Conservation (phyloP, 2,329 filamentous ascomycete genomes). For the Xylariaceae sp. region DNA sequence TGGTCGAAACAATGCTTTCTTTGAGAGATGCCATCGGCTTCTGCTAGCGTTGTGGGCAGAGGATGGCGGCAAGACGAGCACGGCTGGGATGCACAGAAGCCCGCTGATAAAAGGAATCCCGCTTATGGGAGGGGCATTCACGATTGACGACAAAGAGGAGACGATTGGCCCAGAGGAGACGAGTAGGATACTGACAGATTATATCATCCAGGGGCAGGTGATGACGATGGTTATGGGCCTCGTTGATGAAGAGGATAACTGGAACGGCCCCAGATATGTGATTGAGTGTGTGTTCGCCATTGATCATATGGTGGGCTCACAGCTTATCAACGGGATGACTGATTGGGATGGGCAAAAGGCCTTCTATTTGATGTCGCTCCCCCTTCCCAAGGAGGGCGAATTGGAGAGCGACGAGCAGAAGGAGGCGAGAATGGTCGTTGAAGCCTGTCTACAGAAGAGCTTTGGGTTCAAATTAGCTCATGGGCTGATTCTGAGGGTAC, state of each 20-base stretch:
- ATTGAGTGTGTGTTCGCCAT: conserved; percentile 52
- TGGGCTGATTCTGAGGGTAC: conserved; percentile 53
- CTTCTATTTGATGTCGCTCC: conserved; percentile 53
- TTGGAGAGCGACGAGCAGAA: conserved; percentile 49
- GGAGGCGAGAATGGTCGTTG: conserved; percentile 53
- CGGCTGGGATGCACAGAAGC: conserved; percentile 53
- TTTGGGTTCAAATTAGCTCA: conserved; percentile 61
- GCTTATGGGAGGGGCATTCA: conserved; percentile 41
- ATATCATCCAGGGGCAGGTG: conserved; percentile 59
- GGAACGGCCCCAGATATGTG: conserved; percentile 58
- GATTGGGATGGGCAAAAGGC: conserved; percentile 52
- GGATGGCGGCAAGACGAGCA: conserved; percentile 47
- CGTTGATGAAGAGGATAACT: conserved; percentile 51
- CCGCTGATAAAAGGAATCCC: conserved; percentile 50
- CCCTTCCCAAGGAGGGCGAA: conserved; percentile 42
- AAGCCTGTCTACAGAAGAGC: conserved; percentile 51
- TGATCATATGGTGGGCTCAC: conserved; percentile 52
- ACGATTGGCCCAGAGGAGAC: conserved; percentile 43
- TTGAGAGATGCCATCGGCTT: conserved; percentile 50
- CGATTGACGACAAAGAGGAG: conserved; percentile 42
- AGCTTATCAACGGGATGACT: conserved; percentile 57
- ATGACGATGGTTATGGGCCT: conserved; percentile 55
- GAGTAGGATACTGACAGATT: conserved; percentile 53
- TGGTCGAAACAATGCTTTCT: conserved; percentile 46
- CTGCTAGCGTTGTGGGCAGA: conserved; percentile 55